These are phyloP conservation scores for Laguncularia racemosa DNA, from an alignment of 345 rosid genomes.

Conservation along the genomic window DNA sequence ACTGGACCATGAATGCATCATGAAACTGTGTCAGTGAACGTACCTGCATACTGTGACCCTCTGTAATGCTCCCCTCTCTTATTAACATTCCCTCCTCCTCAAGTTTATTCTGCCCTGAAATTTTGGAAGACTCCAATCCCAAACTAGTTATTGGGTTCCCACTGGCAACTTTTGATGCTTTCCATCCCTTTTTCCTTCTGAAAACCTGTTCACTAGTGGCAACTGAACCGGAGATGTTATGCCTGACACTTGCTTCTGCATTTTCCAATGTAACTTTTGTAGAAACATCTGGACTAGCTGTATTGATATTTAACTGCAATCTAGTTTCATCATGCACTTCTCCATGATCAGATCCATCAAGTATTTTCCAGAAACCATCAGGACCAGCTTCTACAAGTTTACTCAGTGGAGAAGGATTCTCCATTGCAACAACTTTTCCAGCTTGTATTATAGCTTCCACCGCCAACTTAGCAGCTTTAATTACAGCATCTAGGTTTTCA, in stretches of 20 bases:
- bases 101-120: constrained; percentile 22
- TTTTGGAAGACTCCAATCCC: constrained; percentile 26
- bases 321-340: constrained; percentile 18
- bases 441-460: constrained; percentile 93
- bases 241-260: constrained; percentile 26
- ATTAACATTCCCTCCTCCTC: constrained; percentile 24
- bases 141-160: constrained; percentile 35
- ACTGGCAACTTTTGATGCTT: constrained; percentile 33
- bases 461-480: constrained; percentile 95
- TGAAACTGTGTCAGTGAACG: constrained; percentile 14
- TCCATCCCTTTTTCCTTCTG: constrained; percentile 36
- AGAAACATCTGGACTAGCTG: constrained; percentile 17
- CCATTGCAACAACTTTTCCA: constrained; percentile 85
- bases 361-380: constrained; percentile 61
- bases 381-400: constrained; percentile 67
- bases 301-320: constrained; percentile 15
- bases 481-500: constrained; percentile 84
- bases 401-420: constrained; percentile 52
- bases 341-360: constrained; percentile 30
- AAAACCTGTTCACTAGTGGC: constrained; percentile 30
- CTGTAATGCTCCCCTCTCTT: constrained; percentile 42
- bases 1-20: too few species aligned
- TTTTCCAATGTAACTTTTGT: constrained; percentile 13
- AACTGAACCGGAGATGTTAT: constrained; percentile 30
- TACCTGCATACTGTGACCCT: constrained; percentile 87